Conservation (phyloP, 768 basidiomycete species). For the Mrakia blollopis region DNA sequence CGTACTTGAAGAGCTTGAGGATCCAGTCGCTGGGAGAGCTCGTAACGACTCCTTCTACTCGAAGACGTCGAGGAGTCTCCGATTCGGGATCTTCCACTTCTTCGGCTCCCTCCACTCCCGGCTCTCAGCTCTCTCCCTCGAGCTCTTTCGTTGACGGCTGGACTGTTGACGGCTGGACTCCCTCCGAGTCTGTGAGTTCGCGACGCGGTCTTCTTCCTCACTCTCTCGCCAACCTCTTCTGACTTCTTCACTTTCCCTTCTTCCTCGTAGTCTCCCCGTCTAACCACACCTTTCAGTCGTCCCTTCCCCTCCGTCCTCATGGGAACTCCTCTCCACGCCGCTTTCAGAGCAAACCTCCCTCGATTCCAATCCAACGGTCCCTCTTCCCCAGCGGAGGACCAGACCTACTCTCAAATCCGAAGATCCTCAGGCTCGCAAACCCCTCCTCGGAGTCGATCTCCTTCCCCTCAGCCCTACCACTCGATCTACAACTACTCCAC, state of each 20-base stretch:
- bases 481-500: neutral
- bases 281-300: slow-evolving; percentile 7
- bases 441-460: slow-evolving; percentile 34
- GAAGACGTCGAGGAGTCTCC: neutral
- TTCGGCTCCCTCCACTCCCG: neutral
- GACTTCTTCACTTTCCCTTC: too few relatives aligned
- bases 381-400: slow-evolving; percentile 28
- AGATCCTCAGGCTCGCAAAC: slow-evolving; percentile 23
- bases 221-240: neutral
- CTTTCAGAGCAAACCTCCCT: slow-evolving; percentile 31
- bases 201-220: neutral
- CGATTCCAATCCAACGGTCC: slow-evolving; percentile 1
- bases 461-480: slow-evolving; percentile 11
- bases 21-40: neutral
- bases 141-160: slow-evolving; percentile 13
- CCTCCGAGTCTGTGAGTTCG: slow-evolving; percentile 14
- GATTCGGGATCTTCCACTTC: neutral
- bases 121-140: neutral
- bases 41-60: neutral
- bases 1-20: slow-evolving; percentile 37
- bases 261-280: too few relatives aligned
- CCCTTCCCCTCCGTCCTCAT: slow-evolving; percentile 40
- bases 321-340: slow-evolving; percentile 35
- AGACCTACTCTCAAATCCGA: slow-evolving; percentile 20
- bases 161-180: slow-evolving; percentile 16